Evolutionary conservation across 179 eudicot species (phyloP).

Genomic region (Patellifolia procumbens): DNA sequence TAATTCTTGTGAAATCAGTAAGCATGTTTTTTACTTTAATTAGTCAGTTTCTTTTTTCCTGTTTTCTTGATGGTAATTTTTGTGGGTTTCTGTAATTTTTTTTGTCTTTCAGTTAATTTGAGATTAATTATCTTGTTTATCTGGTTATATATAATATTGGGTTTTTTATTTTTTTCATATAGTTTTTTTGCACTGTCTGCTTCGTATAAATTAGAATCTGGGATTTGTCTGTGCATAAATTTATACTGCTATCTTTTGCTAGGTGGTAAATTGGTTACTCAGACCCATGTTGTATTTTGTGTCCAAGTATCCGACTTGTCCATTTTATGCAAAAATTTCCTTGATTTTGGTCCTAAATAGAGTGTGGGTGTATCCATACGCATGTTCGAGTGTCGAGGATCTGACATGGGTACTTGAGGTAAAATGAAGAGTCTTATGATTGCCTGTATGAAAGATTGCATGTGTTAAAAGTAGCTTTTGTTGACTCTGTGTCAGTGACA

Average conservation of each 20-base stretch:
- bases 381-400: too few relatives aligned
- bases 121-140: not conserved
- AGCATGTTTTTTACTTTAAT: slow-evolving; percentile 21
- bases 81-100: not conserved
- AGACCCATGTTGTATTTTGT: too few relatives aligned
- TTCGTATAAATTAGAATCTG: not conserved
- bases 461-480: not conserved
- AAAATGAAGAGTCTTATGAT: too few relatives aligned
- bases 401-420: too few relatives aligned
- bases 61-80: not conserved
- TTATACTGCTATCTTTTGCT: not conserved
- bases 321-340: not conserved
- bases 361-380: too few relatives aligned
- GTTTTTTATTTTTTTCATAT: not conserved
- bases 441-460: not conserved
- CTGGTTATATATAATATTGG: not conserved
- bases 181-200: not conserved
- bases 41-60: not conserved
- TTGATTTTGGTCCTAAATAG: too few relatives aligned
- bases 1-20: slow-evolving; percentile 24
- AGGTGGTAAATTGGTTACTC: slow-evolving; percentile 10
- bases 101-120: too few relatives aligned
- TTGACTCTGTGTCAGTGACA: not conserved
- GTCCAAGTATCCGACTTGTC: too few relatives aligned
- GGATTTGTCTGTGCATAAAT: not conserved